Evolutionary conservation across 768 basidiomycete genomes (phyloP).

Genomic region (Mycena rebaudengoi): DNA sequence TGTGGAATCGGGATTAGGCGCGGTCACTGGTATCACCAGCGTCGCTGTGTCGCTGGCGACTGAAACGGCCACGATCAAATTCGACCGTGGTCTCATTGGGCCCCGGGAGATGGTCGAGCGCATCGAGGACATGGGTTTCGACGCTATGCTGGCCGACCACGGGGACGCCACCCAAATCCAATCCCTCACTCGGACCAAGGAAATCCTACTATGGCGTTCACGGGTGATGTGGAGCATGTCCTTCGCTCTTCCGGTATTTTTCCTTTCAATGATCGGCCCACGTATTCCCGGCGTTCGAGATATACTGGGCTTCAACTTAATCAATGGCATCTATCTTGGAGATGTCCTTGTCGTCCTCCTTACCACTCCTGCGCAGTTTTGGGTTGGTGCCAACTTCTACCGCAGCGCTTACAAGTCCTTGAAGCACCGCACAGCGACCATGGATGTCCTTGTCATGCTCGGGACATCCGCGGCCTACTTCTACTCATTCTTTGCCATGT

Average conservation of each 20-base stretch:
- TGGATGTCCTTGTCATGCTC: conserved; percentile 97
- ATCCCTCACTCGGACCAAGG: conserved; percentile 88
- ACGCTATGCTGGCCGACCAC: conserved; percentile 85
- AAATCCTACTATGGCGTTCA: conserved; percentile 88
- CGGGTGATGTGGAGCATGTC: conserved; percentile 77
- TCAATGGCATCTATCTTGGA: conserved; percentile 79
- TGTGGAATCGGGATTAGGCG: conserved; percentile 73
- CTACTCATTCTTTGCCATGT: conserved; percentile 82
- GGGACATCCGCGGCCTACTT: conserved; percentile 95
- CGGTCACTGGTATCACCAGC: conserved; percentile 75
- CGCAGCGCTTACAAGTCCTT: conserved; percentile 90
- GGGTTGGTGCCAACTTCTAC: conserved; percentile 90
- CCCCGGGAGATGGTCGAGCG: conserved; percentile 90
- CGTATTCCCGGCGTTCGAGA: conserved; percentile 67
- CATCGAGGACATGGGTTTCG: conserved; percentile 90
- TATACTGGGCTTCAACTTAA: conserved; percentile 59
- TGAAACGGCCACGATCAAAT: conserved; percentile 77
- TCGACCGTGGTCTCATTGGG: conserved; percentile 76
- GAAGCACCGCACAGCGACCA: conserved; percentile 89
- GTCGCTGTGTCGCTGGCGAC: conserved; percentile 81
- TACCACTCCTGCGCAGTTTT: conserved; percentile 93
- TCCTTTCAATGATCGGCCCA: conserved; percentile 86
- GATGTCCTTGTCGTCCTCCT: conserved; percentile 80
- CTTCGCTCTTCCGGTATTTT: conserved; percentile 95
- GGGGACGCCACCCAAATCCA: conserved; percentile 85